Percentiles rank a stretch among this genome's conserved stretches.
These are phyloP conservation scores for Tulasnella calospora DNA, from an alignment of 768 basidiomycete species.

Conservation along the genomic window DNA sequence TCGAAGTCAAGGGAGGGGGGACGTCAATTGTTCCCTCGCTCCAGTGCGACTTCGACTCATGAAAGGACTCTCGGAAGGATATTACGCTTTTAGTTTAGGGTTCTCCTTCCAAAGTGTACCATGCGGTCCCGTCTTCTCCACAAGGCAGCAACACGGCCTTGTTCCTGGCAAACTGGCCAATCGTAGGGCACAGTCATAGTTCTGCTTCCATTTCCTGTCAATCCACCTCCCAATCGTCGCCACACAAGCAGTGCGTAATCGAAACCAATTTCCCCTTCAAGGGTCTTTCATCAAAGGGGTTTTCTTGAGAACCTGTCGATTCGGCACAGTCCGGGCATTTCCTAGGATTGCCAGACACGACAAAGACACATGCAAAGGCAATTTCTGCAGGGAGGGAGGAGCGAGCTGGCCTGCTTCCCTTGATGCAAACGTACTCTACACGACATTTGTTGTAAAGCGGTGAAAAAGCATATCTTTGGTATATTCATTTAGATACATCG, in stretches of 20 bases:
- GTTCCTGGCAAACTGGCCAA: background rate
- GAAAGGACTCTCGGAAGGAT: background rate
- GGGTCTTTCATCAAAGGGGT: background rate
- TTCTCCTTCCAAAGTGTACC: background rate
- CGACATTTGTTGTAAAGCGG: background rate
- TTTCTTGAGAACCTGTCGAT: background rate
- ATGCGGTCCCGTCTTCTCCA: conserved; percentile 11
- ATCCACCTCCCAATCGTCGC: background rate
- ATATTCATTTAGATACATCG: too few species aligned
- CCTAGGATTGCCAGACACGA: background rate
- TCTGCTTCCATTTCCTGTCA: background rate
- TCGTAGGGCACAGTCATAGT: background rate
- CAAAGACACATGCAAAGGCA: background rate
- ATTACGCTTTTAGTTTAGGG: conserved; percentile 8
- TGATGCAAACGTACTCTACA: background rate
- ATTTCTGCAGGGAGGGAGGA: background rate
- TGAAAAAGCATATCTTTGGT: background rate
- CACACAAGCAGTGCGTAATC: background rate
- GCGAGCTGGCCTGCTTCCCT: background rate
- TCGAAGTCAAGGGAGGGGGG: background rate
- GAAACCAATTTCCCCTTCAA: background rate
- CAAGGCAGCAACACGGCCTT: conserved; percentile 3
- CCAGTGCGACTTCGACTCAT: background rate
- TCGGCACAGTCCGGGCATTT: background rate
- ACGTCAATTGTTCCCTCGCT: background rate